Evolutionary conservation across 805 yeast genomes (phyloP).

Genomic region (Saturnispora quitensis): DNA sequence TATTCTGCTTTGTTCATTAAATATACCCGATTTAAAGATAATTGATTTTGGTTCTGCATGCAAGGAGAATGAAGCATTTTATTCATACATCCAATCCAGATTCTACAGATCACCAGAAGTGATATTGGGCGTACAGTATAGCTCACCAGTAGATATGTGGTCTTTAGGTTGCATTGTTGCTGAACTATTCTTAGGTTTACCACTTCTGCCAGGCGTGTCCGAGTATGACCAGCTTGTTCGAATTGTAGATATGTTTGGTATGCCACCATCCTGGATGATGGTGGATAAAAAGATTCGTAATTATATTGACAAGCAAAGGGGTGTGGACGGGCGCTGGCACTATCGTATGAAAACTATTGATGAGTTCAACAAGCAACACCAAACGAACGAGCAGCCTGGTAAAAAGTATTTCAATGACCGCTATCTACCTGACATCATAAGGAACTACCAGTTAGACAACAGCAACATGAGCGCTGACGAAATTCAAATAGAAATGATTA

Average conservation of each 20-base stretch:
- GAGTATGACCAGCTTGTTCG: conserved; percentile 86
- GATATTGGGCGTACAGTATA: conserved; percentile 76
- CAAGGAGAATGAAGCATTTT: conserved; percentile 79
- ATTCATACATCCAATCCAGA: conserved; percentile 84
- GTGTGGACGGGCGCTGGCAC: conserved; percentile 29
- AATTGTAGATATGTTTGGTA: conserved; percentile 72
- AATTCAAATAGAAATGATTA: conserved; percentile 64
- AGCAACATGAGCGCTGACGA: conserved; percentile 42
- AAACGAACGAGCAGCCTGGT: conserved; percentile 62
- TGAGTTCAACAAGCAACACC: conserved; percentile 43
- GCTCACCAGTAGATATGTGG: conserved; percentile 97
- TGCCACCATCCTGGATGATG: conserved; percentile 93
- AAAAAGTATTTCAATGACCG: conserved; percentile 69
- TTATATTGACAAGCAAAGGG: conserved; percentile 36
- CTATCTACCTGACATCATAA: conserved; percentile 60
- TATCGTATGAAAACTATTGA: conserved; percentile 32
- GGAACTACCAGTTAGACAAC: conserved; percentile 62
- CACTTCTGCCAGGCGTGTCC: conserved; percentile 82
- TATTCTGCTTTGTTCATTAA: conserved; percentile 69
- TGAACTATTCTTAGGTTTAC: conserved; percentile 74
- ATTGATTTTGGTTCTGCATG: conserved; percentile 97
- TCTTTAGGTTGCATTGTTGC: conserved; percentile 95
- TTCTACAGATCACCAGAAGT: conserved; percentile 98
- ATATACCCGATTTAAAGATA: conserved; percentile 78
- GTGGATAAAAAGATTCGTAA: conserved; percentile 79